Base-by-base conservation (phyloP, 768 basidiomycete species). In the Lentinula raphanica region DNA sequence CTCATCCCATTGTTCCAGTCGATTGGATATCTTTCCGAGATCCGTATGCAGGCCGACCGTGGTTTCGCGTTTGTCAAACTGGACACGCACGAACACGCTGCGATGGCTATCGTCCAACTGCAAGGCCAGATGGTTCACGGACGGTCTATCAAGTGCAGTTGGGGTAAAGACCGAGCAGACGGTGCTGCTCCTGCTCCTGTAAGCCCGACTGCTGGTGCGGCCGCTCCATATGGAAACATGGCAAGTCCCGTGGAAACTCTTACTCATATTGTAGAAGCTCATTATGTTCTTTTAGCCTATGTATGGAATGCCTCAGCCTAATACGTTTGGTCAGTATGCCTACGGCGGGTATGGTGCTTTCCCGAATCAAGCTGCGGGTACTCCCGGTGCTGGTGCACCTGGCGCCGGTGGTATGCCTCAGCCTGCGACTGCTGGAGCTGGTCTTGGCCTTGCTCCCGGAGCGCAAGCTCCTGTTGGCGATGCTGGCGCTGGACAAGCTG, bases 31-130 rank as follows among this genome's bases (percentile, higher is more conserved):
- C 87, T 98, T 48, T 94, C 93, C 63, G 97, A 99, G 76, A 95
- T 98, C 72, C 89, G 97, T 59, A 96, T 99, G 94, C 97, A 98
- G 73, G 87, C 97, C 60, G 96, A 98, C 78, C 89, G 96, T 62
- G 96, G 96, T 45, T 99, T 98, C 71, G 96, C 97, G 2, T 98
- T 98, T 68, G 94, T 99, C 70, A 98, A 98, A 76, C 83, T 98
- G 58, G 97, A 99, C 74, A 94, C 94, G 53, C 96, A 98, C 71
- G 94, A 98, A 70, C 94, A 98, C 70, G 96, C 96, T 56, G 96
- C 97, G 7, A 88, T 94, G 86, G 96, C 96, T 38, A 99, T 99
- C 67, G 90, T 96, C 60, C 94, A 98, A 71, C 78, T 99, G 53
- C 93, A 96, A 72, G 95, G 96, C 55, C 92, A 94, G 76, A 91